phyloP scores from a whole-genome alignment of 148 eudicot species.

The Nepenthes mirabilis region DNA sequence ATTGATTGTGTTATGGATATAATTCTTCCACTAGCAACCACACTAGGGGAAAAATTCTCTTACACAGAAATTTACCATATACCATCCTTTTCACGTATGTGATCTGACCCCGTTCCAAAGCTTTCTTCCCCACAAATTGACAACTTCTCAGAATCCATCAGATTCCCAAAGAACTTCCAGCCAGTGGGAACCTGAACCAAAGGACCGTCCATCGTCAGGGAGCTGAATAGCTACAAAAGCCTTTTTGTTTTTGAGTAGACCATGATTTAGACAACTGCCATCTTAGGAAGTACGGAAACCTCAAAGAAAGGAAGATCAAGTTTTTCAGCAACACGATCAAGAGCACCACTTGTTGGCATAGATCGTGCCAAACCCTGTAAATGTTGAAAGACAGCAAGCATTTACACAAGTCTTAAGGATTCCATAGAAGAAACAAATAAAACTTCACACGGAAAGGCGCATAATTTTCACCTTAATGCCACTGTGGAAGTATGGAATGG shows the following conservation, averaged over 20 bases:
- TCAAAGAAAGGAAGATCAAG: constrained; percentile 85
- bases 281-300: constrained; percentile 25
- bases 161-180: constrained; percentile 99
- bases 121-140: constrained; percentile 99
- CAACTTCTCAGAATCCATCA: constrained; percentile 90
- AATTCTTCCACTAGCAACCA: not conserved
- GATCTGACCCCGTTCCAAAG: constrained; percentile 98
- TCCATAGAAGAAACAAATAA: not conserved
- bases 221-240: constrained; percentile 1
- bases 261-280: not conserved
- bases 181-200: constrained; percentile 89
- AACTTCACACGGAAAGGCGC: not conserved
- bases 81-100: constrained; percentile 98
- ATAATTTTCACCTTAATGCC: constrained; percentile 57
- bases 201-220: constrained; percentile 6
- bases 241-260: not conserved
- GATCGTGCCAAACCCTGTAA: constrained; percentile 95
- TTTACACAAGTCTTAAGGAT: constrained; percentile 1
- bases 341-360: constrained; percentile 99
- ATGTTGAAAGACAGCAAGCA: not conserved
- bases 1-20: not conserved
- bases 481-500: constrained; percentile 75
- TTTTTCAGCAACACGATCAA: constrained; percentile 89
- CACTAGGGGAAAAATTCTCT: not conserved
- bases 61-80: constrained; percentile 52